These are phyloP conservation scores for Capronia epimyces DNA, from an alignment of 2,329 filamentous ascomycete genomes.

Conservation along the genomic window DNA sequence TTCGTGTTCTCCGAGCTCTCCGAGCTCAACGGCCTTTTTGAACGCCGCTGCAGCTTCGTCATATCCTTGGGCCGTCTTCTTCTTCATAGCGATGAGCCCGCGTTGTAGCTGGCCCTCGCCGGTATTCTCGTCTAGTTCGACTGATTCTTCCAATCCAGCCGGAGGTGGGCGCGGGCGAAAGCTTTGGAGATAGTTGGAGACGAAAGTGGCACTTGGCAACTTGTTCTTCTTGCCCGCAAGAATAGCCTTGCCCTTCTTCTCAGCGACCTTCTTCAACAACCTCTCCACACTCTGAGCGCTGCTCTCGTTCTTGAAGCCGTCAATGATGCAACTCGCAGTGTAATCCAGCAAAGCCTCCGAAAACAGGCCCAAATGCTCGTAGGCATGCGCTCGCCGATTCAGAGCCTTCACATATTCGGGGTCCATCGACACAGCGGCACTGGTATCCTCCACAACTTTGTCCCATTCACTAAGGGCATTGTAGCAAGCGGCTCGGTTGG, in stretches of 20 bases:
- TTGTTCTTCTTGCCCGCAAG: constrained; percentile 73
- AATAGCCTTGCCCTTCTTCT: constrained; percentile 87
- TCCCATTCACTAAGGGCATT: constrained; percentile 91
- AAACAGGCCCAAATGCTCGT: constrained; percentile 85
- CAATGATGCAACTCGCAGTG: constrained; percentile 98
- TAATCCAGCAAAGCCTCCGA: constrained; percentile 95
- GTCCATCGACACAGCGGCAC: constrained; percentile 86
- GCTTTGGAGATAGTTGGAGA: constrained; percentile 97
- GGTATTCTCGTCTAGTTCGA: constrained; percentile 69
- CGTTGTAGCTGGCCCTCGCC: constrained; percentile 81
- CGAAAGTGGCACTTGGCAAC: constrained; percentile 91
- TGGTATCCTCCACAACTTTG: constrained; percentile 94
- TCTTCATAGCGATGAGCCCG: constrained; percentile 72
- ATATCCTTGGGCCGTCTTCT: constrained; percentile 86
- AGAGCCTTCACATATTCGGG: constrained; percentile 95
- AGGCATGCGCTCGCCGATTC: constrained; percentile 92
- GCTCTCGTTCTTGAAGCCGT: constrained; percentile 87
- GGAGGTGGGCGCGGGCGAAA: constrained; percentile 82
- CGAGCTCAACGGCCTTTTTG: constrained; percentile 77
- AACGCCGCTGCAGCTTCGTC: constrained; percentile 81
- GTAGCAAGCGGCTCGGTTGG: constrained; percentile 95
- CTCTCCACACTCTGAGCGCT: constrained; percentile 88
- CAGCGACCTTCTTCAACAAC: constrained; percentile 91
- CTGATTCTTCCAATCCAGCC: constrained; percentile 71
- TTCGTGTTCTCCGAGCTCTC: constrained; percentile 74